Conservation (phyloP, 1,139 yeast genomes). For the Pichia inconspicua region DNA sequence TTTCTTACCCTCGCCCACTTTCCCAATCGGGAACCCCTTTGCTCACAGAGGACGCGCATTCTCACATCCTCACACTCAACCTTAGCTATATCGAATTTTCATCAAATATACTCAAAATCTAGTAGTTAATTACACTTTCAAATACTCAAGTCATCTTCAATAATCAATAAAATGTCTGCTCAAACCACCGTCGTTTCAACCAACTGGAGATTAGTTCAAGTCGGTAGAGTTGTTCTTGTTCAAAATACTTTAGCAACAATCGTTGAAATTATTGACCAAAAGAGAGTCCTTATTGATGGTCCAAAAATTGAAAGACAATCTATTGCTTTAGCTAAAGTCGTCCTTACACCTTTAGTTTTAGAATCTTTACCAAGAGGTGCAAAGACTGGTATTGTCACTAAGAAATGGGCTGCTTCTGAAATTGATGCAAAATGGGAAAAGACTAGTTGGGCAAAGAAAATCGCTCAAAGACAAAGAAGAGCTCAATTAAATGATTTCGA, state of each 20-base stretch:
- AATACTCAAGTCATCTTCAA: conserved; percentile 1
- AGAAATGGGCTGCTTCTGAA: conserved; percentile 92
- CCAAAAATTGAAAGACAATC: conserved; percentile 95
- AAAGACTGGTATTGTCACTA: conserved; percentile 73
- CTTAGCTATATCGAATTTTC: not conserved
- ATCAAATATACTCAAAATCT: not conserved
- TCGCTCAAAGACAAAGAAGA: conserved; percentile 91
- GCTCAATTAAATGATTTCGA: conserved; percentile 90
- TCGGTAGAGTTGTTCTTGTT: conserved; percentile 97
- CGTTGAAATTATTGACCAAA: conserved; percentile 98
- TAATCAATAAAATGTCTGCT: conserved; percentile 40
- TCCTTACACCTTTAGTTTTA: conserved; percentile 86
- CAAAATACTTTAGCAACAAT: conserved; percentile 81
- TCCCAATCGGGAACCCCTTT: not conserved
- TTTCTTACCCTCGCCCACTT: not conserved
- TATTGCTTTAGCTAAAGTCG: conserved; percentile 75
- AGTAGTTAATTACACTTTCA: not conserved
- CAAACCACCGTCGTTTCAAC: conserved; percentile 84
- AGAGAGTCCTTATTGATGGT: conserved; percentile 96
- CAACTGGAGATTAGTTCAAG: conserved; percentile 99
- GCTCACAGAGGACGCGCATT: not conserved
- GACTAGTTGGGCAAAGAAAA: conserved; percentile 96
- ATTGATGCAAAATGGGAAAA: conserved; percentile 87
- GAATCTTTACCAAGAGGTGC: conserved; percentile 90
- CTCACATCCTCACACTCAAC: not conserved